Conservation (phyloP, 2,329 filamentous ascomycete species). For the Zymoseptoria passerinii region DNA sequence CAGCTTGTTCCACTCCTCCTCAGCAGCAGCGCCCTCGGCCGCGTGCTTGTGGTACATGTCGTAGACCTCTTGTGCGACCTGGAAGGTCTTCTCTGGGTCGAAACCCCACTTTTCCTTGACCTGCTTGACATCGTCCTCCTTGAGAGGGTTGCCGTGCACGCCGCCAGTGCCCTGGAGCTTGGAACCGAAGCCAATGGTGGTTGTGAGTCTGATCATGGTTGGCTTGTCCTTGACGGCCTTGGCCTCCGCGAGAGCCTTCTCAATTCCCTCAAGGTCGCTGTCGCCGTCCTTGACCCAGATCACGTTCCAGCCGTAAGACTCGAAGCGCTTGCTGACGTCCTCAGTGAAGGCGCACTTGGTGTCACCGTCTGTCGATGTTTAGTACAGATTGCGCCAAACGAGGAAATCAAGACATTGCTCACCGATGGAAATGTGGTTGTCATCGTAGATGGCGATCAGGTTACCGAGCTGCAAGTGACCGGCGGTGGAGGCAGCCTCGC, state of each 20-base stretch:
- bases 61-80: slow-evolving; percentile 89
- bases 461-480: slow-evolving; percentile 97
- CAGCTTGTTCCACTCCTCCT: slow-evolving; percentile 92
- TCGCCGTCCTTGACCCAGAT: slow-evolving; percentile 80
- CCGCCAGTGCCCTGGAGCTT: slow-evolving; percentile 85
- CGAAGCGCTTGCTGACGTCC: slow-evolving; percentile 89
- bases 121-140: slow-evolving; percentile 86
- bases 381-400: not conserved
- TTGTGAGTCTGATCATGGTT: slow-evolving; percentile 90
- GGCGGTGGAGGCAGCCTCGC: slow-evolving; percentile 83
- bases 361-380: slow-evolving; percentile 61
- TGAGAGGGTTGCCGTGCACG: slow-evolving; percentile 93
- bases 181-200: slow-evolving; percentile 95
- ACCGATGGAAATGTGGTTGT: slow-evolving; percentile 92
- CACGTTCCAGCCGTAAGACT: slow-evolving; percentile 94
- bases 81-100: slow-evolving; percentile 87
- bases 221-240: slow-evolving; percentile 93
- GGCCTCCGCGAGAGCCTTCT: slow-evolving; percentile 76
- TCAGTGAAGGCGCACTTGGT: slow-evolving; percentile 96
- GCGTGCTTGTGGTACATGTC: slow-evolving; percentile 81
- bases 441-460: slow-evolving; percentile 93
- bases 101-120: slow-evolving; percentile 95
- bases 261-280: slow-evolving; percentile 76
- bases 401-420: slow-evolving; percentile 23
- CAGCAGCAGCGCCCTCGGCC: slow-evolving; percentile 74